Percentiles rank a stretch among this genome's conserved stretches.
Conservation (phyloP, 768 basidiomycete species). For the Baorangia bicolor region DNA sequence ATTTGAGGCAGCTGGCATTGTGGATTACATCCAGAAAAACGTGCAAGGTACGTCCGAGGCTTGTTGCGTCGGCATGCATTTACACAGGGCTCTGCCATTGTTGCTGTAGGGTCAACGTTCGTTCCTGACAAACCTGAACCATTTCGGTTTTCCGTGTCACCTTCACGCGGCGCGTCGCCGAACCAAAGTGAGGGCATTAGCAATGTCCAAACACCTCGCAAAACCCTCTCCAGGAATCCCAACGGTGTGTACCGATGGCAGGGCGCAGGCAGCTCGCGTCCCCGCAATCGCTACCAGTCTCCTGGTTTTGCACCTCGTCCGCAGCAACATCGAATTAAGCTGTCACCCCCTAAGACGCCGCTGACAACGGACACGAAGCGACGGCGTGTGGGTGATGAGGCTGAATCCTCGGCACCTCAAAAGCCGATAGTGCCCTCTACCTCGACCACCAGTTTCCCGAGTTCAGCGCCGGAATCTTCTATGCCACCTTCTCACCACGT, state of each 20-base stretch:
- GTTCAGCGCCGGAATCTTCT: conserved; percentile 33
- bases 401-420: conserved; percentile 36
- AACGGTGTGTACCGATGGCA: conserved; percentile 74
- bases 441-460: conserved; percentile 24
- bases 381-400: conserved; percentile 54
- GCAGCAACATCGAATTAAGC: conserved; percentile 43
- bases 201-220: conserved; percentile 40
- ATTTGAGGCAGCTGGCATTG: conserved; percentile 54
- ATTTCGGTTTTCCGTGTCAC: conserved; percentile 59
- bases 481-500: conserved; percentile 32
- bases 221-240: conserved; percentile 64
- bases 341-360: conserved; percentile 39
- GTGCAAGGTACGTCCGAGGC: conserved; percentile 40
- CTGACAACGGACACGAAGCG: conserved; percentile 54
- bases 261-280: conserved; percentile 72
- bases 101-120: conserved; percentile 23
- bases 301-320: conserved; percentile 67
- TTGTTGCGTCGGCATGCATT: conserved; percentile 12
- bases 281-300: conserved; percentile 68
- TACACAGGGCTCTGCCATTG: conserved; percentile 6
- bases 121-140: conserved; percentile 46
- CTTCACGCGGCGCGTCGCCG: conserved; percentile 33
- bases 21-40: conserved; percentile 53
- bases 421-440: conserved; percentile 28
- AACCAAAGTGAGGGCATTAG: conserved; percentile 12